These are phyloP conservation scores for Castanea mollissima DNA, from an alignment of 306 rosid genomes.

Conservation along the genomic window DNA sequence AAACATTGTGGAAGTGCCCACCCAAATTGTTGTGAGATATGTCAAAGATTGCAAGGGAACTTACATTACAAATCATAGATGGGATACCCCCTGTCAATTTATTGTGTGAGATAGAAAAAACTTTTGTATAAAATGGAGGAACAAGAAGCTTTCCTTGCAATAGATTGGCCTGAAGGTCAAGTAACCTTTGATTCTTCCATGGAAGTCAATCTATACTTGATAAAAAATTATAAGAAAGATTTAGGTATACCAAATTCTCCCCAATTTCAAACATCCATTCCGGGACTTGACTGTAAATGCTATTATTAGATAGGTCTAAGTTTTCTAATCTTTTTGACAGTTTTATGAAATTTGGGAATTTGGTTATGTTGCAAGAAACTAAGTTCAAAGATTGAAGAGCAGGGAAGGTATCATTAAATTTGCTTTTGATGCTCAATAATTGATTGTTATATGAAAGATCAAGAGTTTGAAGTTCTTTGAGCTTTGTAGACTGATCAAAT, in stretches of 20 bases:
- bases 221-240: conserved; percentile 24
- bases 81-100: neutral
- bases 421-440: neutral
- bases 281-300: too few species aligned
- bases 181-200: accelerated
- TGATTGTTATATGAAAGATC: neutral
- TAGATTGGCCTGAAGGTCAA: conserved; percentile 25
- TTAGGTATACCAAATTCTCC: neutral
- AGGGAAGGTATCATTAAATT: neutral
- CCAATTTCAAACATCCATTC: too few species aligned
- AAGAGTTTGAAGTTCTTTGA: neutral
- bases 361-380: conserved; percentile 16
- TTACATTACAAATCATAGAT: conserved; percentile 9
- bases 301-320: too few species aligned
- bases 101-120: conserved; percentile 24
- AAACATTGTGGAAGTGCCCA: conserved; percentile 32
- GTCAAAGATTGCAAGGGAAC: neutral
- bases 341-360: conserved; percentile 22
- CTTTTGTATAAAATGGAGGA: neutral
- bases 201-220: conserved; percentile 1
- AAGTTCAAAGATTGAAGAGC: neutral
- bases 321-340: too few species aligned
- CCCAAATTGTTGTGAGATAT: conserved; percentile 9
- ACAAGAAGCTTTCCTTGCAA: neutral
- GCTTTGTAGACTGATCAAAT: neutral